Percentiles rank a stretch among this genome's conserved stretches.
Evolutionary conservation across 1,139 yeast genomes (phyloP).

Genomic region (Blastobotrys ciferrii): DNA sequence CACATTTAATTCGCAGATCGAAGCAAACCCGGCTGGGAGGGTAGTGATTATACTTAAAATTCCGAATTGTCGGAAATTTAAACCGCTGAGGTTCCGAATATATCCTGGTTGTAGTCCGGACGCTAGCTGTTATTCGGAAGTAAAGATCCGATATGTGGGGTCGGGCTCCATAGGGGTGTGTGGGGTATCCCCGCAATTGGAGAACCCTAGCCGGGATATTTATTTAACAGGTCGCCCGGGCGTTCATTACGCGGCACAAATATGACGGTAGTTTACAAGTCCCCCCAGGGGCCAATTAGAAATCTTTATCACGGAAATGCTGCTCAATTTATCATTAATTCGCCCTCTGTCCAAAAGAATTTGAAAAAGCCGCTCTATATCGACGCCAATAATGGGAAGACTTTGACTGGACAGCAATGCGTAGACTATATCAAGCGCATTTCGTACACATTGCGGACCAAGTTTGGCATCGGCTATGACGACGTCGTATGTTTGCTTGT

Average conservation of each 20-base stretch:
- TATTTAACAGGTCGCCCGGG: too few relatives aligned
- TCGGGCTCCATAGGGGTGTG: neutral
- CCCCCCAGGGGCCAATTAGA: slow-evolving; percentile 23
- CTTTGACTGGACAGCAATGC: slow-evolving; percentile 27
- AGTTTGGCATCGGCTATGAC: slow-evolving; percentile 28
- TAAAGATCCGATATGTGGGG: neutral
- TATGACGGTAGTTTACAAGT: slow-evolving; percentile 17
- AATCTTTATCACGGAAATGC: slow-evolving; percentile 26
- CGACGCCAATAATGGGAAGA: slow-evolving; percentile 30
- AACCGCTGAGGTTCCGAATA: too few relatives aligned
- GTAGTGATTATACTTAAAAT: too few relatives aligned
- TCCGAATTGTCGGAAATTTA: too few relatives aligned
- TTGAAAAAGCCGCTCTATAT: slow-evolving; percentile 24
- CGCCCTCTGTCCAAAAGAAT: slow-evolving; percentile 18
- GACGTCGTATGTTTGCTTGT: slow-evolving; percentile 37
- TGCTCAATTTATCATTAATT: slow-evolving; percentile 25
- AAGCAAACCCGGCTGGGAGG: too few relatives aligned
- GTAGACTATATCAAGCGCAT: slow-evolving; percentile 23
- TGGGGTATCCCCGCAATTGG: neutral
- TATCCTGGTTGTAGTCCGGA: too few relatives aligned
- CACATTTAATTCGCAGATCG: too few relatives aligned
- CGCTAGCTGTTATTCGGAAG: neutral
- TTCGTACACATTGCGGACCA: slow-evolving; percentile 27
- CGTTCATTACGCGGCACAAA: neutral
- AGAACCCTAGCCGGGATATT: neutral